Conservation (phyloP, 2,329 filamentous ascomycete genomes). For the Trichoderma sp. region DNA sequence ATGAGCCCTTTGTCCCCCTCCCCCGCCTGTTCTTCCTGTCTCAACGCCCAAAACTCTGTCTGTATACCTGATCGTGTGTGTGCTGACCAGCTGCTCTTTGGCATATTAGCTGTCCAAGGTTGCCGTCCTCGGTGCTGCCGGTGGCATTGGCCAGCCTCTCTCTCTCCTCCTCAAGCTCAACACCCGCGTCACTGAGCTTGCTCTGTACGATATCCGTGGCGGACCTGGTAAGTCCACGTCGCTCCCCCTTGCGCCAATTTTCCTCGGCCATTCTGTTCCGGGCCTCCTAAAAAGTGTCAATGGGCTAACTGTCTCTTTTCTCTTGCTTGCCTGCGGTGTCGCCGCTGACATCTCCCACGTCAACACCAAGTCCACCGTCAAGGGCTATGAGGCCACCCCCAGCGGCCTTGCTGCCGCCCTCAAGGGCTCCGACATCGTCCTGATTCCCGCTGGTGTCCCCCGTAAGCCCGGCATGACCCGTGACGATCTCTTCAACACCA, state of each 20-base stretch:
- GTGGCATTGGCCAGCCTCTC: constrained; percentile 97
- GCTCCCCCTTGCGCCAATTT: constrained; percentile 23
- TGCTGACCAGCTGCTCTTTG: constrained; percentile 26
- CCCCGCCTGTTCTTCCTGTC: neutral
- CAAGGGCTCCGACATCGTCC: constrained; percentile 86
- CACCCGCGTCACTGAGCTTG: constrained; percentile 88
- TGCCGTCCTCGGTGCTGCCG: constrained; percentile 91
- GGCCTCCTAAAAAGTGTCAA: neutral
- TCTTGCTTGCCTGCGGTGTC: constrained; percentile 61
- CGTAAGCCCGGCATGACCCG: constrained; percentile 99
- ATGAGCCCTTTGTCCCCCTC: constrained; percentile 38
- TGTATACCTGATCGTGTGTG: neutral
- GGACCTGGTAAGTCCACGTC: constrained; percentile 71
- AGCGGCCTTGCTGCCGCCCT: constrained; percentile 76
- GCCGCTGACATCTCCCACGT: constrained; percentile 98
- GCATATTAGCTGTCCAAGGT: constrained; percentile 84
- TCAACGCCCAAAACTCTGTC: neutral
- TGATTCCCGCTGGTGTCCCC: constrained; percentile 97
- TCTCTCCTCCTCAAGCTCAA: constrained; percentile 99
- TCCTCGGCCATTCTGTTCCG: neutral
- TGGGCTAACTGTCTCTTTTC: constrained; percentile 19
- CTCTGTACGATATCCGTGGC: constrained; percentile 96
- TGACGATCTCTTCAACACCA: constrained; percentile 99
- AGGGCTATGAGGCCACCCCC: constrained; percentile 78
- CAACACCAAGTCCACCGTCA: constrained; percentile 97